Conservation (phyloP, 192 early-diverging fungal genomes). For the Geranomyces michiganensis region DNA sequence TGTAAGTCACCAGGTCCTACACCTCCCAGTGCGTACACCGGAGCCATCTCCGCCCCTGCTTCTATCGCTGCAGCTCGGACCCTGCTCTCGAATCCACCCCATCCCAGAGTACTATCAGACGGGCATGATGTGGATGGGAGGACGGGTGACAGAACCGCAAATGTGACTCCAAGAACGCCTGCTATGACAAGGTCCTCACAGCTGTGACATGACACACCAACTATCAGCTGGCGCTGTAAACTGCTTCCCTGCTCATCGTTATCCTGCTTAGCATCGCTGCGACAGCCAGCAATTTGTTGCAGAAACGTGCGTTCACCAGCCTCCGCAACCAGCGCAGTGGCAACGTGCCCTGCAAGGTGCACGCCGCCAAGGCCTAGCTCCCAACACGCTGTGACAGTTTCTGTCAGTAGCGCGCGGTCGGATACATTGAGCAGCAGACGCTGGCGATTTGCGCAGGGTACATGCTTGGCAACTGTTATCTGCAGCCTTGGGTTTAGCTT, state of each 20-base stretch:
- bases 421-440: conserved; percentile 9
- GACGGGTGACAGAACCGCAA: conserved; percentile 6
- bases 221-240: neutral
- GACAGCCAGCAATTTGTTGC: neutral
- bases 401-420: neutral
- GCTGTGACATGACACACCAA: conserved; percentile 3
- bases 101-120: neutral
- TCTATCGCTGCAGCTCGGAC: neutral
- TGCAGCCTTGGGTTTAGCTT: neutral
- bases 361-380: neutral
- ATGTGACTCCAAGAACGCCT: neutral
- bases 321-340: neutral
- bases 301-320: neutral
- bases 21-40: conserved; percentile 7
- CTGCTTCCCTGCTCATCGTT: neutral
- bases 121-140: conserved; percentile 8
- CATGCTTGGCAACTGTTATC: neutral
- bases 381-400: neutral
- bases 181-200: neutral
- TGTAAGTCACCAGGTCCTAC: neutral
- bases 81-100: neutral
- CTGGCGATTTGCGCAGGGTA: neutral
- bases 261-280: neutral
- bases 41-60: neutral
- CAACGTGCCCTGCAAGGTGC: neutral